Evolutionary conservation across 768 basidiomycete genomes (phyloP), one percentile per base, ranked within the genome.

Genomic region (Mycena latifolia): DNA sequence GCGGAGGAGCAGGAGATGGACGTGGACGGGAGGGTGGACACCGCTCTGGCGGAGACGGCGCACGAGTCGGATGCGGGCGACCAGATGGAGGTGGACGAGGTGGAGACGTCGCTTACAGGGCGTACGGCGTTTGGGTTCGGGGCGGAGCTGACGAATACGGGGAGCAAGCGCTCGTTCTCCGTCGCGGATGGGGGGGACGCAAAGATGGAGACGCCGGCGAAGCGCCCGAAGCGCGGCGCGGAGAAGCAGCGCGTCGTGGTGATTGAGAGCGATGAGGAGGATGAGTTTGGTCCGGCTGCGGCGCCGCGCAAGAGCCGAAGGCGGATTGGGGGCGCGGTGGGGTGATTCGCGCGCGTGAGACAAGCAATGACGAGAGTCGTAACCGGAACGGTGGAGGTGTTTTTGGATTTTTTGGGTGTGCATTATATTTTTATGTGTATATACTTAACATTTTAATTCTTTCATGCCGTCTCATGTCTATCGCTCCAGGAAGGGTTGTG

Each of bases 101-200:
- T 61, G 48, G 70, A 55, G 61, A 65, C 59, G 57, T 62, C 57
- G 68, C 73, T 55, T 78, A 79, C 64, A 0, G 63, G 57, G 7
- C 64, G 64, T 25, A 50, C 29, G 27, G 59, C 48, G 25, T 60
- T 60, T 53, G 59, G 25, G 41, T 84, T 84, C 68, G 84, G 84
- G 8, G 62, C 74, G 60, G 84, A 85, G 69, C 71, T 84, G 50
- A 85, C 83, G 15, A 85, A 85, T 56, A 78, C 75, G 41, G 78
- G 78, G 71, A 77, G 72, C 66, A 83, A 85, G 71, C 79, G 83
- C 41, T 68, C 76, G 24, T 69, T 77, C 50, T 75, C 72, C 22
- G 76, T 43, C 25, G 66, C 41, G 41, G 41, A 22, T n/a, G 62
- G 61, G n/a, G n/a, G n/a, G 31, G 78, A 73, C 29, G 77, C 73